A percentile compares a stretch with the other conserved stretches of the same genome.
Conservation (phyloP, 1,139 yeast species). For the Lodderomyces elongisporus region DNA sequence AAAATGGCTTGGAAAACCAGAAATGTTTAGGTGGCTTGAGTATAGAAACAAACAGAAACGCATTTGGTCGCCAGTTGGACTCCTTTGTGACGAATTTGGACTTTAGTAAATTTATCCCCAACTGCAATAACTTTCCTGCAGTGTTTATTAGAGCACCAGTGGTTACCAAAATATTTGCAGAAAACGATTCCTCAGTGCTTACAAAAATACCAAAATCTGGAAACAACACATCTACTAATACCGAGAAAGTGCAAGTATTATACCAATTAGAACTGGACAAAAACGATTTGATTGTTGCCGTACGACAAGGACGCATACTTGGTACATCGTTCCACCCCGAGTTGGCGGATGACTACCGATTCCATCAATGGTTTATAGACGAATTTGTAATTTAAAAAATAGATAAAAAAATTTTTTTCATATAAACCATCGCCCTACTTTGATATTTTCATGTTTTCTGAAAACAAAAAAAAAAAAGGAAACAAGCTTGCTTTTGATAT, state of each 20-base stretch:
- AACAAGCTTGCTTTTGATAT: too few species aligned
- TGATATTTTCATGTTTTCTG: too few species aligned
- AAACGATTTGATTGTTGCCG: slow-evolving; percentile 58
- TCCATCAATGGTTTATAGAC: slow-evolving; percentile 70
- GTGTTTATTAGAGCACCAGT: slow-evolving; percentile 80
- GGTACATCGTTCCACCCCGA: slow-evolving; percentile 88
- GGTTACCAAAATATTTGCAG: slow-evolving; percentile 39
- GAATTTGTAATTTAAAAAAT: slow-evolving; percentile 39
- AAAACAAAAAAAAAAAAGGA: too few species aligned
- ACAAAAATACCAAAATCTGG: slow-evolving; percentile 18
- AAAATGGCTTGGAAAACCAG: slow-evolving; percentile 56
- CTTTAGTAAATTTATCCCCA: slow-evolving; percentile 43
- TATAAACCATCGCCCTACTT: too few species aligned
- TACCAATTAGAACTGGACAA: slow-evolving; percentile 26
- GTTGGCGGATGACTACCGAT: slow-evolving; percentile 57
- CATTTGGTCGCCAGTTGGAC: slow-evolving; percentile 75
- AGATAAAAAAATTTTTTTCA: too few species aligned
- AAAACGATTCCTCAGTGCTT: not conserved
- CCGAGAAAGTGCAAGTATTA: slow-evolving; percentile 37
- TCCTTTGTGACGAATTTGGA: slow-evolving; percentile 54
- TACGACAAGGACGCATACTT: slow-evolving; percentile 58
- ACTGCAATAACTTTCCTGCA: slow-evolving; percentile 44
- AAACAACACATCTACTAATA: slow-evolving; percentile 24
- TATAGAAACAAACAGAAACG: slow-evolving; percentile 63
- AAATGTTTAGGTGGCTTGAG: slow-evolving; percentile 61